These are phyloP conservation scores for Iris pallida DNA, from an alignment of 116 monocot species.

Conservation along the genomic window DNA sequence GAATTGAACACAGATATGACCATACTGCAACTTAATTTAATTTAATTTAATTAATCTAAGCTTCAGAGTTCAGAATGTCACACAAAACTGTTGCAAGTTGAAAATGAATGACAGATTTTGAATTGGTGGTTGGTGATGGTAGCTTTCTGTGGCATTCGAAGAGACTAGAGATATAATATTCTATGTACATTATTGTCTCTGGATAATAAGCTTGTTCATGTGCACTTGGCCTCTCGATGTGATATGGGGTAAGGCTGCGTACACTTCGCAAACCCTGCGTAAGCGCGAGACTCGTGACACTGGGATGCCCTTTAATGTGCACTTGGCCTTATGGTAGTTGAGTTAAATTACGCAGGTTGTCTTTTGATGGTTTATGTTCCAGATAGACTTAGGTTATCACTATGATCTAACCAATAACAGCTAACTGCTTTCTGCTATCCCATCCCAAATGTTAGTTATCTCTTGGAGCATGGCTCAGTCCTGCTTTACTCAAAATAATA, in stretches of 20 bases:
- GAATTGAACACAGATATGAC: background rate
- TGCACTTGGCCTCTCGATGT: too few relatives aligned
- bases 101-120: background rate
- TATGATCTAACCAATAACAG: background rate
- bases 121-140: background rate
- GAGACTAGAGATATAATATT: too few relatives aligned
- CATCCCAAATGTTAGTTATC: background rate
- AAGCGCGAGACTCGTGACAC: too few relatives aligned
- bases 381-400: background rate
- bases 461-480: background rate
- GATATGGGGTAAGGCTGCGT: too few relatives aligned
- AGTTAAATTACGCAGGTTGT: background rate
- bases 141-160: too few relatives aligned
- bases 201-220: too few relatives aligned
- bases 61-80: background rate
- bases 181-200: too few relatives aligned
- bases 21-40: conserved; percentile 1
- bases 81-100: background rate
- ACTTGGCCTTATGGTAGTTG: too few relatives aligned
- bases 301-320: too few relatives aligned
- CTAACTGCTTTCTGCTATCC: background rate
- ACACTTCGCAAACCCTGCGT: too few relatives aligned
- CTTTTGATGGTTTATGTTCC: background rate
- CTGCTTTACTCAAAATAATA: too few relatives aligned
- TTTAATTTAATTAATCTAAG: background rate